phyloP scores from a whole-genome alignment of 495 filamentous ascomycete species.

The Xylaria castorea region DNA sequence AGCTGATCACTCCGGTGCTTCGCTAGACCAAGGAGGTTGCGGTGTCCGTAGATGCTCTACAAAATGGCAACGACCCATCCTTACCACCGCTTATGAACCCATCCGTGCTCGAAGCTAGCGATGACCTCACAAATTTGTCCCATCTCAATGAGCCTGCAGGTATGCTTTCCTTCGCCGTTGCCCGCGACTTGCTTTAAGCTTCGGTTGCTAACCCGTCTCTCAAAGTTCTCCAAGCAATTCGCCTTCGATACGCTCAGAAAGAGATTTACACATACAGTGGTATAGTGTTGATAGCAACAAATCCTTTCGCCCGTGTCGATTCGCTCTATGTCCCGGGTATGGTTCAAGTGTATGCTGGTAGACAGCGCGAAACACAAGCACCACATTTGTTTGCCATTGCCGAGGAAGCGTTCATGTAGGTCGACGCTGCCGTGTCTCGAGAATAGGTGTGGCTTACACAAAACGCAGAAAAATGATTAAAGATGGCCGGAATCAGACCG shows the following conservation, averaged over 20 bases:
- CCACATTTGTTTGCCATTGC: constrained; percentile 99
- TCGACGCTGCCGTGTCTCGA: constrained; percentile 5
- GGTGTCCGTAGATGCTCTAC: constrained; percentile 79
- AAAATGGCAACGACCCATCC: constrained; percentile 69
- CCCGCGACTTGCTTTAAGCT: constrained; percentile 44
- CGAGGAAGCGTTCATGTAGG: constrained; percentile 95
- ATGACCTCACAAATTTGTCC: constrained; percentile 96
- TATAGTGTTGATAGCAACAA: constrained; percentile 98
- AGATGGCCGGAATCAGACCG: constrained; percentile 94
- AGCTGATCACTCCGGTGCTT: constrained; percentile 19
- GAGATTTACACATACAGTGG: constrained; percentile 99
- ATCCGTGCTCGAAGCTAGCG: constrained; percentile 96
- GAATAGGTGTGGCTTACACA: constrained; percentile 28
- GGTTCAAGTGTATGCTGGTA: constrained; percentile 98
- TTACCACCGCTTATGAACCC: constrained; percentile 98
- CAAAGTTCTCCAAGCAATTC: constrained; percentile 94
- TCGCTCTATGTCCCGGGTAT: constrained; percentile 98
- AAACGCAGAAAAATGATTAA: constrained; percentile 88
- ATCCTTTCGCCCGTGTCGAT: constrained; percentile 97
- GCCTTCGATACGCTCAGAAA: constrained; percentile 96
- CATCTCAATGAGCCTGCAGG: constrained; percentile 98
- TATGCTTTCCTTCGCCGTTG: constrained; percentile 52
- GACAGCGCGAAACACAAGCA: constrained; percentile 93
- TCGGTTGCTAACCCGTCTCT: constrained; percentile 28
- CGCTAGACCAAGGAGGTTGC: constrained; percentile 76